phyloP scores from a whole-genome alignment of 2,329 filamentous ascomycete genomes.

The Beauveria brongniartii region DNA sequence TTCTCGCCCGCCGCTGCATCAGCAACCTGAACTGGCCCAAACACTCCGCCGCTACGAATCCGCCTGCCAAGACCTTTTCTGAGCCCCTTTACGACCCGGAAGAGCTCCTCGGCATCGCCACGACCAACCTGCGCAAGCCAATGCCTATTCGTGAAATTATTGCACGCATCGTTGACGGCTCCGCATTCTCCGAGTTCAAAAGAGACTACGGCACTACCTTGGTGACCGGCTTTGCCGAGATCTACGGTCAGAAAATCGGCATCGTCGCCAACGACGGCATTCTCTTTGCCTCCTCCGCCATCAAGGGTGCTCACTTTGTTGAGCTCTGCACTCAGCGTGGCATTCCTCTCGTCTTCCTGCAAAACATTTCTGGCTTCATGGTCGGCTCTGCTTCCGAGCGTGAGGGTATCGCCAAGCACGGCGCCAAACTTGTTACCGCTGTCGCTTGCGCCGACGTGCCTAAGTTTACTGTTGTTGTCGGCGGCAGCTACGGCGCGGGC shows the following conservation, averaged over 20 bases:
- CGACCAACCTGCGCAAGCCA: conserved; percentile 79
- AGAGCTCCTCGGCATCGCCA: conserved; percentile 82
- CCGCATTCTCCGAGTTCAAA: conserved; percentile 90
- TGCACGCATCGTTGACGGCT: conserved; percentile 84
- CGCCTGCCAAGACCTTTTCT: conserved; percentile 41
- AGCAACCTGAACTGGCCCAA: conserved; percentile 83
- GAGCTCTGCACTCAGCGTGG: conserved; percentile 86
- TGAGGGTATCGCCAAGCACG: conserved; percentile 95
- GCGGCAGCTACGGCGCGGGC: conserved; percentile 83
- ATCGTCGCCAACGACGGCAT: conserved; percentile 97
- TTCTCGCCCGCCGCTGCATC: conserved; percentile 75
- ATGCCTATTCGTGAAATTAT: conserved; percentile 87
- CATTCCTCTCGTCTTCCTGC: conserved; percentile 84
- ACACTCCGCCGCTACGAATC: conserved; percentile 28
- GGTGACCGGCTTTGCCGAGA: conserved; percentile 83
- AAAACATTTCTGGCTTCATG: conserved; percentile 99
- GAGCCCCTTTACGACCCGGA: conserved; percentile 74
- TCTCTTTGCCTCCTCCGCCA: conserved; percentile 76
- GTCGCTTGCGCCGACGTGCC: conserved; percentile 91
- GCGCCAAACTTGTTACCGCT: conserved; percentile 91
- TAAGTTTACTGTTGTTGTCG: conserved; percentile 96
- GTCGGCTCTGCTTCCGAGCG: conserved; percentile 87
- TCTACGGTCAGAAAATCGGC: conserved; percentile 84
- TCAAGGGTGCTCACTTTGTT: conserved; percentile 96
- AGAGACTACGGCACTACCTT: conserved; percentile 81